These are phyloP conservation scores for Lachnellula hyalina DNA, from an alignment of 2,329 filamentous ascomycete genomes.

Conservation along the genomic window DNA sequence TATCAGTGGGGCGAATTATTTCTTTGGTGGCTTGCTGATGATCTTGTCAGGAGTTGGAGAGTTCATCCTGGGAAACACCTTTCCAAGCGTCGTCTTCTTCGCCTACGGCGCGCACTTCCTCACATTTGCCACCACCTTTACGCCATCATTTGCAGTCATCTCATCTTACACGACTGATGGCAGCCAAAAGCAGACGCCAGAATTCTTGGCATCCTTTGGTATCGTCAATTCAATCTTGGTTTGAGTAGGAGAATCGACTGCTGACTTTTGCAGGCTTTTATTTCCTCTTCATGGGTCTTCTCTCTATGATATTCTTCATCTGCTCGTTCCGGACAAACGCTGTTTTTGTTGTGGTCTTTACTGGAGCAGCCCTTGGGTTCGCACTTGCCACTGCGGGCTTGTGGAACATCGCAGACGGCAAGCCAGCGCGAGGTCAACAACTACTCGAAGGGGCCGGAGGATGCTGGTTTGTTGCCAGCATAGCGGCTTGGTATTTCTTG, in stretches of 20 bases:
- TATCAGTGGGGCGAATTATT: slow-evolving; percentile 38
- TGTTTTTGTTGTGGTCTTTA: slow-evolving; percentile 66
- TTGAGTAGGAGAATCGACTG: neutral
- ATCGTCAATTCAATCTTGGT: neutral
- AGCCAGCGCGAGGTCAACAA: neutral
- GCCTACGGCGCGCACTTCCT: slow-evolving; percentile 52
- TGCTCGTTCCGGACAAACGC: slow-evolving; percentile 67
- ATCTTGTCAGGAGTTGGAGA: slow-evolving; percentile 46
- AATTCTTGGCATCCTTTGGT: neutral
- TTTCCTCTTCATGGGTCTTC: slow-evolving; percentile 24
- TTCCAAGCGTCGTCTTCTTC: slow-evolving; percentile 52
- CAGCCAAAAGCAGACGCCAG: neutral
- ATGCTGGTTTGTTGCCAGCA: slow-evolving; percentile 42
- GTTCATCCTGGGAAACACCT: slow-evolving; percentile 52
- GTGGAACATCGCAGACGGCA: slow-evolving; percentile 34
- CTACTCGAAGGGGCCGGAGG: slow-evolving; percentile 38
- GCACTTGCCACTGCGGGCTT: slow-evolving; percentile 54
- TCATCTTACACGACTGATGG: slow-evolving; percentile 37
- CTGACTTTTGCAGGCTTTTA: slow-evolving; percentile 13
- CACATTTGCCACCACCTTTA: slow-evolving; percentile 48
- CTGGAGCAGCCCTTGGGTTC: slow-evolving; percentile 54
- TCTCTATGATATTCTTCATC: slow-evolving; percentile 42
- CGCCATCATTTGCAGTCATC: slow-evolving; percentile 47
- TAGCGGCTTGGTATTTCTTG: slow-evolving; percentile 52
- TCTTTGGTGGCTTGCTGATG: slow-evolving; percentile 48